Percentiles rank a stretch among this genome's conserved stretches.
These are phyloP conservation scores for Clathrospora elynae DNA, from an alignment of 2,329 filamentous ascomycete genomes.

Conservation along the genomic window DNA sequence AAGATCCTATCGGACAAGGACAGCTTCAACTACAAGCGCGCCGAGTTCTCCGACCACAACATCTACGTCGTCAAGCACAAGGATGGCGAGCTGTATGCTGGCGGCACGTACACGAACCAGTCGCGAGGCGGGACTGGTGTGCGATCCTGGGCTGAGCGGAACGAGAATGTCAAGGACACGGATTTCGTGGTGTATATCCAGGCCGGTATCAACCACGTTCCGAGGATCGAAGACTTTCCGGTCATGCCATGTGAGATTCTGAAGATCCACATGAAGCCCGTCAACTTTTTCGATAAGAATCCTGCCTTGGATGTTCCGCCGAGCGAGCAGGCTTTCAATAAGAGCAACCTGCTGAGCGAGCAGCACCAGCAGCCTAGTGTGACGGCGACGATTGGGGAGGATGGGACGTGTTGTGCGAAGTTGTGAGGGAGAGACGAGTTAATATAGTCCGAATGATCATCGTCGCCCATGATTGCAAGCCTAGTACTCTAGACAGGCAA, in stretches of 20 bases:
- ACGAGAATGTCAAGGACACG: conserved; percentile 60
- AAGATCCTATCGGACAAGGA: conserved; percentile 59
- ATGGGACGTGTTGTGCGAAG: conserved; percentile 48
- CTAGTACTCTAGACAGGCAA: too few relatives aligned
- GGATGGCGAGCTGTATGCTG: conserved; percentile 64
- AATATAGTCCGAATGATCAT: too few relatives aligned
- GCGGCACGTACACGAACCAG: conserved; percentile 66
- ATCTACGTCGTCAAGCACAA: conserved; percentile 63
- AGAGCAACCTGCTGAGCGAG: conserved; percentile 45
- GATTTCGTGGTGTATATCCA: conserved; percentile 64
- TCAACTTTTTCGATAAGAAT: conserved; percentile 65
- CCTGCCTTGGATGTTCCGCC: conserved; percentile 64
- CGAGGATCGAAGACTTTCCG: conserved; percentile 52
- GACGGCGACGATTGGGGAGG: conserved; percentile 42
- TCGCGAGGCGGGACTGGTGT: conserved; percentile 59
- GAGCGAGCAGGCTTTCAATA: conserved; percentile 56
- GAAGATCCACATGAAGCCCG: conserved; percentile 62
- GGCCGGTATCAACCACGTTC: conserved; percentile 63
- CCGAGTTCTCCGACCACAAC: conserved; percentile 63
- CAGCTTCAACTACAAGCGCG: conserved; percentile 62
- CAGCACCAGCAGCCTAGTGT: conserved; percentile 46
- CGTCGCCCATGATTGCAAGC: too few relatives aligned
- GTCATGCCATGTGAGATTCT: conserved; percentile 58
- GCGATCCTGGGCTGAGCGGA: conserved; percentile 56
- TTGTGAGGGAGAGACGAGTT: background rate